Evolutionary conservation across 108 stramenopile species (phyloP), one percentile per base, ranked within the genome.

Genomic region (Pseudonitzschia multistriata): DNA sequence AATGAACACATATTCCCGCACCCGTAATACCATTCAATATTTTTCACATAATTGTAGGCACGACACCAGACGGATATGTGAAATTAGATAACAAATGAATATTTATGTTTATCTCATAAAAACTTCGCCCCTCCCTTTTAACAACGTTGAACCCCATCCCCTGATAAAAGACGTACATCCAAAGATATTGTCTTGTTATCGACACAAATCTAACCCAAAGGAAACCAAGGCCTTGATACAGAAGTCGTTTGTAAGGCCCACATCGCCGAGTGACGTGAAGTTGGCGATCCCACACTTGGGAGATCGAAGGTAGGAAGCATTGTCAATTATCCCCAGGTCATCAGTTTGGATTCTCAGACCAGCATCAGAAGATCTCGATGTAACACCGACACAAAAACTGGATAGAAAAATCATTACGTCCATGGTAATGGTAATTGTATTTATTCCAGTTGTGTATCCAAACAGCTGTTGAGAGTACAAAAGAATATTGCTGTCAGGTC

Each of bases 191-290:
- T n/a, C n/a, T n/a, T n/a, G n/a, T n/a, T n/a, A n/a, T n/a, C n/a
- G n/a, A n/a, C n/a, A n/a, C n/a, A n/a, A n/a, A n/a, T n/a, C n/a
- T n/a, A n/a, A n/a, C n/a, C n/a, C n/a, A 42, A 22, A 65, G 17
- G 27, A 47, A 5, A 74, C 67, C 49, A 68, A 52, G 10, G 67
- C 74, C 49, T 74, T 67, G 50, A 74, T 67, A 49, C 74, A 74
- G 39, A 74, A 62, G 55, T 49, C 52, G 14, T 28, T 40, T 30
- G 13, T 2, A 2, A 67, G 36, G 21, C 28, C 33, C 5, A 49
- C 49, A 11, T 67, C 55, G 19, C 5, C 10, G 15, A 68, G 33
- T 10, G 67, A 36, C 19, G 40, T 62, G n/a, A 74, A 68, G 19
- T 45, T 21, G 14, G 48, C 27, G 3, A 62, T 55, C 30, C 48